phyloP scores from a whole-genome alignment of 1,284 basidiomycete genomes.

The Limonomyces culmigenus region DNA sequence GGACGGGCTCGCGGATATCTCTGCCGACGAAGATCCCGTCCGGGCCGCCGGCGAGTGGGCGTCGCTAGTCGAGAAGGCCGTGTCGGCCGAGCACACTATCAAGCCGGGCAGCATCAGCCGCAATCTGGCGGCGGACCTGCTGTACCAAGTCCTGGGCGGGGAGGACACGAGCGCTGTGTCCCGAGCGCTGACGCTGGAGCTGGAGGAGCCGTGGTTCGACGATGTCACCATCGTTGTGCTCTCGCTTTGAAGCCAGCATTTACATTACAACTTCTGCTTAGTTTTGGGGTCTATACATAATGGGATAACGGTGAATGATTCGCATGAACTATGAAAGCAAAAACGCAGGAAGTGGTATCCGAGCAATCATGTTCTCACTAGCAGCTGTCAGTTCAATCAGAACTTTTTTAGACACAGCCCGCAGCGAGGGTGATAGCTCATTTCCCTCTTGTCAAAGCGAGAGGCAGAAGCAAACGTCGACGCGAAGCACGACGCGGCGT shows the following conservation, averaged over 20 bases:
- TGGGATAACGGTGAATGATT: too few relatives aligned
- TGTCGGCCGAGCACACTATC: constrained; percentile 3
- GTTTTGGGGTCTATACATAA: too few relatives aligned
- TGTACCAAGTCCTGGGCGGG: constrained; percentile 14
- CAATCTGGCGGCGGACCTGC: constrained; percentile 12
- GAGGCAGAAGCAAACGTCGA: too few relatives aligned
- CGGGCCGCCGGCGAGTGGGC: background rate
- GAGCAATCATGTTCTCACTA: too few relatives aligned
- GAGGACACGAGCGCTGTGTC: constrained; percentile 10
- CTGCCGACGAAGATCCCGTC: constrained; percentile 2
- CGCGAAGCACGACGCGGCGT: too few relatives aligned
- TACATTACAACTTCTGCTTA: too few relatives aligned
- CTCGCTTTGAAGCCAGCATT: background rate
- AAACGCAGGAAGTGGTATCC: too few relatives aligned
- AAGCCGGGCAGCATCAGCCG: background rate
- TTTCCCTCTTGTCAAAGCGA: too few relatives aligned
- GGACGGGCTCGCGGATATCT: constrained; percentile 11
- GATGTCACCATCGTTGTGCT: constrained; percentile 14
- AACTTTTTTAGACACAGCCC: too few relatives aligned
- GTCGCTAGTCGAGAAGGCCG: constrained; percentile 1
- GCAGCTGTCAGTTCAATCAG: too few relatives aligned
- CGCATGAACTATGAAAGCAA: too few relatives aligned
- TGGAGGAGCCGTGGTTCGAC: constrained; percentile 12
- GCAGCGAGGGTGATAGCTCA: background rate
- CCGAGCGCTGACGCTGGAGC: constrained; percentile 11